Evolutionary conservation across 139 green algal species (phyloP).

Genomic region (Axilococcus clingmanii): DNA sequence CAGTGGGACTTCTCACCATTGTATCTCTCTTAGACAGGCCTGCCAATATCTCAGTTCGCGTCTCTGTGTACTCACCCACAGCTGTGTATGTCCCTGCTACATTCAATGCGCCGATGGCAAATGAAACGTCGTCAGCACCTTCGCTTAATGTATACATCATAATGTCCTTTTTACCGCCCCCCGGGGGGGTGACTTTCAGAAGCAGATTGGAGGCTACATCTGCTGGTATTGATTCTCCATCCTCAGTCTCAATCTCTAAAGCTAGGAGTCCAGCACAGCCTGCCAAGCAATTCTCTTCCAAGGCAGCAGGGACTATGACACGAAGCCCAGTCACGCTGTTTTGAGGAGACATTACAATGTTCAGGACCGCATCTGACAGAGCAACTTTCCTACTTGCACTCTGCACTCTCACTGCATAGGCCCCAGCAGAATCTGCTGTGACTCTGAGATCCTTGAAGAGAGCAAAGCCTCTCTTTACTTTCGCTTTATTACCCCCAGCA

Average conservation of each 20-base stretch:
- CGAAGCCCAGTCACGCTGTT: slow-evolving; percentile 22
- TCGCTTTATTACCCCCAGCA: slow-evolving; percentile 40
- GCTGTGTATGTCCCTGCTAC: slow-evolving; percentile 28
- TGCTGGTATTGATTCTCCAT: slow-evolving; percentile 24
- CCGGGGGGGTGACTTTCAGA: slow-evolving; percentile 23
- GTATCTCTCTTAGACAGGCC: slow-evolving; percentile 30
- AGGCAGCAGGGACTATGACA: slow-evolving; percentile 1
- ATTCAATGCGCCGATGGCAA: slow-evolving; percentile 7
- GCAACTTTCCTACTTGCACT: slow-evolving; percentile 37
- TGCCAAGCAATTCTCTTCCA: neutral
- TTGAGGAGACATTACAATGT: slow-evolving; percentile 24
- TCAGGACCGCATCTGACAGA: slow-evolving; percentile 27
- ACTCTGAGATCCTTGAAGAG: slow-evolving; percentile 45
- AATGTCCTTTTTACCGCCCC: slow-evolving; percentile 4
- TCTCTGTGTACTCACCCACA: slow-evolving; percentile 40
- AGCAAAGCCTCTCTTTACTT: slow-evolving; percentile 22
- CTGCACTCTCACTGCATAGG: slow-evolving; percentile 33
- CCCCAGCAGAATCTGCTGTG: slow-evolving; percentile 30
- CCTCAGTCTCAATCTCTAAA: slow-evolving; percentile 32
- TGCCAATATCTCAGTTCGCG: slow-evolving; percentile 22
- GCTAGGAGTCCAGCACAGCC: neutral
- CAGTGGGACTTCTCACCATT: slow-evolving; percentile 29
- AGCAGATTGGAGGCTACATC: slow-evolving; percentile 20
- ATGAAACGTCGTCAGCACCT: neutral
- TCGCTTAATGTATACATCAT: neutral